Base-by-base conservation (phyloP, 1,139 yeast genomes). In the Yamadazyma oceani region DNA sequence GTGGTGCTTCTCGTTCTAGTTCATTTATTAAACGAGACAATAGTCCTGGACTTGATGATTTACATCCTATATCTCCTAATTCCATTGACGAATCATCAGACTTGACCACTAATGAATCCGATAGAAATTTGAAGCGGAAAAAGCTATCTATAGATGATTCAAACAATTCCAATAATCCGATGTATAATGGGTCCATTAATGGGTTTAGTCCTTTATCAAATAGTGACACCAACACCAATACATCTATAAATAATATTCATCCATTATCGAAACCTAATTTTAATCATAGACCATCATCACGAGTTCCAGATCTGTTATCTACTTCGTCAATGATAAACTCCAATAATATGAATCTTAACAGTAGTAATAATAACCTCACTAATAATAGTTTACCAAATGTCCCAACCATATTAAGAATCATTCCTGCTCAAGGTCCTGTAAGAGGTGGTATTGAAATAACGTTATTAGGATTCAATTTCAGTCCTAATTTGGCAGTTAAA, bases 361-460 rank as follows among this genome's bases (percentile, higher is more conserved):
- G 26, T 30, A 34, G 32, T 38, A 31, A 28, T 30, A 35, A 32
- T 39, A 24, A 12, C 11, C 26, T 16, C 12, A 27, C 15, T 14
- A 36, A 53, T 55, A 39, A 37, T 52, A 43, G 40, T 5, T 19
- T 38, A 26, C 45, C 48, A 11, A 57, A 49, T 33, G 46, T 66
- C 16, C 90, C 92, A 2, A 63, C 75, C 0, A 82, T 88, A 42
- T 90, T 87, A 58, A 73, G 95, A 45, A 85, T 92, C 11, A 89
- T 92, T 41, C 98, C 98, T 1, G 84, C 95, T 0, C 95, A 86
- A 59, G 98, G 98, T 2, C 95, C 97, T 7, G 75, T 88, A 14
- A 77, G 96, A 50, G 98, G 98, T 45, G 98, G 98, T 32, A 85
- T 89, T 30, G 98, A 92, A 57, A 87, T 92, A 6, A 92, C 97